Conservation (phyloP, 1,284 basidiomycete genomes). For the Tilletia indica region DNA sequence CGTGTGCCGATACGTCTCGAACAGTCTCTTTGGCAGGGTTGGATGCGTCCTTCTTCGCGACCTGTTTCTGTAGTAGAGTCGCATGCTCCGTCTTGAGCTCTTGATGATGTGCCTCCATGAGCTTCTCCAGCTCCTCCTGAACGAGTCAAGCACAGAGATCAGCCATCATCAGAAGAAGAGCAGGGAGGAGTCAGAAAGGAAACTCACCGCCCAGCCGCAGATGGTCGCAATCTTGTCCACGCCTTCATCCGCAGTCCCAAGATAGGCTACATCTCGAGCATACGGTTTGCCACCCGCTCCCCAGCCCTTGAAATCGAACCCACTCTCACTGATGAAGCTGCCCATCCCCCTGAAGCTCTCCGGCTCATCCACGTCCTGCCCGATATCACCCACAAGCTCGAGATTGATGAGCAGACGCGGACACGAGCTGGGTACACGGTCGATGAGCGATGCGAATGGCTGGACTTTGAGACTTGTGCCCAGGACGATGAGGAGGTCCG, state of each 20-base stretch:
- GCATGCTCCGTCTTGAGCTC: constrained; percentile 9
- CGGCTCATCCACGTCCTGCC: constrained; percentile 9
- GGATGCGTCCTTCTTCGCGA: background rate
- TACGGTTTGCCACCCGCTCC: constrained; percentile 29
- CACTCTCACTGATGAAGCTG: constrained; percentile 32
- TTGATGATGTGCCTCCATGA: constrained; percentile 12
- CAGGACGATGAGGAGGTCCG: constrained; percentile 84
- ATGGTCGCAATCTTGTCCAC: constrained; percentile 33
- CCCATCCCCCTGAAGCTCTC: constrained; percentile 55
- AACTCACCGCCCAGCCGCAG: constrained; percentile 39
- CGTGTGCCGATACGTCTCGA: background rate
- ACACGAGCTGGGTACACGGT: constrained; percentile 56
- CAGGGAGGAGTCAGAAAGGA: background rate
- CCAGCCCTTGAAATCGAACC: constrained; percentile 50
- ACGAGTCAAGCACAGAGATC: too few species aligned
- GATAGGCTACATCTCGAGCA: constrained; percentile 43
- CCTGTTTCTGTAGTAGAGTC: background rate
- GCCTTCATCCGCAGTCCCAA: constrained; percentile 45
- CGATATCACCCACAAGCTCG: constrained; percentile 60
- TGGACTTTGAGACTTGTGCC: constrained; percentile 79
- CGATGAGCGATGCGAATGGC: constrained; percentile 62
- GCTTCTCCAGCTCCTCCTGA: constrained; percentile 18
- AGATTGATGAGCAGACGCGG: constrained; percentile 63
- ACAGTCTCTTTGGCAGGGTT: background rate
- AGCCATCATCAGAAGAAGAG: background rate